Evolutionary conservation across 2,329 filamentous ascomycete genomes (phyloP), one percentile per base, ranked within the genome.

Genomic region (Myriosclerotinia scirpicola): DNA sequence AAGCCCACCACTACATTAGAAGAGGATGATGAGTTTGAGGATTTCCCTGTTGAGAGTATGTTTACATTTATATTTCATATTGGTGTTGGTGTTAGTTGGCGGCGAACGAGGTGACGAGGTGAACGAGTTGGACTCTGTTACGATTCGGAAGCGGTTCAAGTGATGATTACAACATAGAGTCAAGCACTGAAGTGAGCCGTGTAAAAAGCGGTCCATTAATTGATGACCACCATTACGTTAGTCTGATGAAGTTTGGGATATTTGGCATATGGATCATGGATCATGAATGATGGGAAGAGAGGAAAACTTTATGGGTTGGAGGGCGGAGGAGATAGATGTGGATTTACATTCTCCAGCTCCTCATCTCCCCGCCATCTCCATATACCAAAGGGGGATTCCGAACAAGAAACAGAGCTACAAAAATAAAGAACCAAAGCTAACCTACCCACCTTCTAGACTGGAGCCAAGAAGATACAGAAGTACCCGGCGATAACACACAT

Each of bases 11-110:
- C 82, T 79, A 86, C 90, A 67, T 85, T 98, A 38, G 95, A 97
- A 79, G 95, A 99, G 79, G 95, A 99, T 77, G 95, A 99, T 79
- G 95, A 99, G 82, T 99, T 99, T 76, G 95, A 99, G 78, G 95
- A 99, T 79, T 99, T 99, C 76, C 95, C 95, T 36, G 91, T 96
- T 66, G 94, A 99, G 81, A 93, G 95, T 97, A 80, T 53, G 82
- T 76, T 53, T 44, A 12, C 20, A 53, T 53, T 17, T 54, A 11
- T 22, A 40, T 38, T 38, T 12, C n/a, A 38, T 48, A 42, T 55
- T 64, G 50, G 38, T 26, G 22, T 63, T 34, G 30, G 30, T 26
- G 22, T 63, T 34, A 6, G 30, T 58, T 40, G 38, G 38, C 38
- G 12, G 38, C 38, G 38, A 14, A 40, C 8, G 5, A 12, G 2